These are phyloP conservation scores for Phalaenopsis aphrodite DNA, from an alignment of 106 monocot species.

Conservation along the genomic window DNA sequence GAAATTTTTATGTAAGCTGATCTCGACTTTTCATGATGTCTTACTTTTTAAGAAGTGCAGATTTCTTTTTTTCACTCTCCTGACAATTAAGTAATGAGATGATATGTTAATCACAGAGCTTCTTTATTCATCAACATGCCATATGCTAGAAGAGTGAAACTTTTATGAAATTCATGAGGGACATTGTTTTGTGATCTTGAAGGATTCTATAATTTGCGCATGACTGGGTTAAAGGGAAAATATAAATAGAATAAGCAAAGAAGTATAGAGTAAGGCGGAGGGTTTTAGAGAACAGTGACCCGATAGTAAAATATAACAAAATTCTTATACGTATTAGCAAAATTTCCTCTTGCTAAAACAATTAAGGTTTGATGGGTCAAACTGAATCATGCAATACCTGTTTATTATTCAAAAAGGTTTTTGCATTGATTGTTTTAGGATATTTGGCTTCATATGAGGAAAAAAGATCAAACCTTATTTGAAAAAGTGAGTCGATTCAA, in stretches of 20 bases:
- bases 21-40: background rate
- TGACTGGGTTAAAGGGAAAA: background rate
- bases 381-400: background rate
- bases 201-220: background rate
- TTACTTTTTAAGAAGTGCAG: background rate
- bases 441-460: background rate
- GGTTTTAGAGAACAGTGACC: background rate
- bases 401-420: background rate
- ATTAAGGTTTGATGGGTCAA: background rate
- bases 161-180: background rate
- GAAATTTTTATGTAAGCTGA: background rate
- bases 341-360: background rate
- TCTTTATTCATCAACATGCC: background rate
- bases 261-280: background rate
- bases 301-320: background rate
- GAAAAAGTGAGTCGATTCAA: background rate
- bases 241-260: background rate
- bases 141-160: background rate
- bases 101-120: background rate
- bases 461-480: background rate
- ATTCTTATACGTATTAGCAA: background rate
- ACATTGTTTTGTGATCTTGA: background rate
- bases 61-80: background rate
- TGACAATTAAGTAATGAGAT: background rate
- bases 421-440: background rate